phyloP scores from a whole-genome alignment of 78 protist genomes.

The Tieghemostelium lacteum region DNA sequence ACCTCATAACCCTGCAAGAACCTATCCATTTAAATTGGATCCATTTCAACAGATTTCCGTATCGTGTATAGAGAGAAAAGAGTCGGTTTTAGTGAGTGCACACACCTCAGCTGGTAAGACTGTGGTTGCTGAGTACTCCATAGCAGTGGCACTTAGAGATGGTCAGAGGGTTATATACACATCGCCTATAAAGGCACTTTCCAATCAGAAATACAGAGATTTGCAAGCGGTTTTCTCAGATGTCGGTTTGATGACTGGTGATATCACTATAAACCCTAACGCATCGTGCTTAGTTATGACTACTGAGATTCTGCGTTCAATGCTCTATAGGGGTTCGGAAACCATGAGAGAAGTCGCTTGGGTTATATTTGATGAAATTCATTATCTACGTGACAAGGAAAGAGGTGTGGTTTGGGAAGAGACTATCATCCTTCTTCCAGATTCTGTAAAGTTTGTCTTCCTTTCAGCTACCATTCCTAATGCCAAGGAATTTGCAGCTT shows the following conservation, averaged over 20 bases:
- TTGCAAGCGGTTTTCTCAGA: conserved; percentile 82
- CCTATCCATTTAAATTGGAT: conserved; percentile 93
- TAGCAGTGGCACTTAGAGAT: conserved; percentile 83
- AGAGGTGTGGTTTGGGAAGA: conserved; percentile 99
- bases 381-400: conserved; percentile 91
- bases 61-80: conserved; percentile 83
- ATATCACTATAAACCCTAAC: conserved; percentile 88
- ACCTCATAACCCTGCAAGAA: conserved; percentile 83
- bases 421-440: conserved; percentile 93
- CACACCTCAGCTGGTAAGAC: conserved; percentile 99
- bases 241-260: conserved; percentile 97
- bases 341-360: conserved; percentile 89
- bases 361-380: conserved; percentile 98
- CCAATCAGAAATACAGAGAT: conserved; percentile 96
- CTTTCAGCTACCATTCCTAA: conserved; percentile 98
- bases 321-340: conserved; percentile 98
- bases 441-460: conserved; percentile 83
- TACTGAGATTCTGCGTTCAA: conserved; percentile 97
- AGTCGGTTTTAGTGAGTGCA: conserved; percentile 97
- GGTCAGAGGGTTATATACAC: conserved; percentile 93
- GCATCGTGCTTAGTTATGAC: conserved; percentile 95
- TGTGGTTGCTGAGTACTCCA: conserved; percentile 97
- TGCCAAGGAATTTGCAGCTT: conserved; percentile 94
- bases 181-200: conserved; percentile 97
- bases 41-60: conserved; percentile 90